Conservation (phyloP, 2,329 filamentous ascomycete species). For the Colletotrichum tamarilloi region DNA sequence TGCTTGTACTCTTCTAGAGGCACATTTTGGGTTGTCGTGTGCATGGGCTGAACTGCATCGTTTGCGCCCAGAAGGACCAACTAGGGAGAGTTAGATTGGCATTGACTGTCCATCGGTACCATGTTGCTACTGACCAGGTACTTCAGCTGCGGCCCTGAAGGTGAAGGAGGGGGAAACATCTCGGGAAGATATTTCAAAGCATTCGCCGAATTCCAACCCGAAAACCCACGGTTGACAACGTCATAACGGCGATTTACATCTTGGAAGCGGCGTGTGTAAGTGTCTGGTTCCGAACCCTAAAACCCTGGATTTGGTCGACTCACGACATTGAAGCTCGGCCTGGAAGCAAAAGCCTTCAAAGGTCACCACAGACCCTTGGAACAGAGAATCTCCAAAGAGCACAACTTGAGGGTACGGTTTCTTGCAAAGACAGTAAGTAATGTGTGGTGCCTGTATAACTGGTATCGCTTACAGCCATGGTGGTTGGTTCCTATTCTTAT, state of each 20-base stretch:
- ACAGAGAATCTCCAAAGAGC: slow-evolving; percentile 91
- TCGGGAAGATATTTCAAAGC: slow-evolving; percentile 75
- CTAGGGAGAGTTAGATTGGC: not conserved
- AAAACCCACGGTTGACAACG: slow-evolving; percentile 88
- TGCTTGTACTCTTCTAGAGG: slow-evolving; percentile 79
- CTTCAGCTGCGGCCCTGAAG: slow-evolving; percentile 68
- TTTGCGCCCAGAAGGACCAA: slow-evolving; percentile 89
- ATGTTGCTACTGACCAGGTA: slow-evolving; percentile 66
- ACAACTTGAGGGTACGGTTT: slow-evolving; percentile 75
- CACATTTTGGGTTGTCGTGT: slow-evolving; percentile 77
- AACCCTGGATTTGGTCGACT: slow-evolving; percentile 50
- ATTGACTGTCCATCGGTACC: not conserved
- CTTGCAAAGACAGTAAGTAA: slow-evolving; percentile 5
- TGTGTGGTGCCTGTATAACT: not conserved
- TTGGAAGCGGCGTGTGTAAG: slow-evolving; percentile 46
- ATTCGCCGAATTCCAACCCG: slow-evolving; percentile 86
- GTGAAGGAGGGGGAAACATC: slow-evolving; percentile 75
- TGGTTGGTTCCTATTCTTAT: not conserved
- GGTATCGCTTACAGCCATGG: not conserved
- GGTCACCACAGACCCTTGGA: slow-evolving; percentile 73
- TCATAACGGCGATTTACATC: slow-evolving; percentile 83
- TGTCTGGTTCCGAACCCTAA: slow-evolving; percentile 61
- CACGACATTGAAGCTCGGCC: slow-evolving; percentile 76
- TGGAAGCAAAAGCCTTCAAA: slow-evolving; percentile 79
- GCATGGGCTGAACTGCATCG: slow-evolving; percentile 78